phyloP scores from a whole-genome alignment of 352 stramenopile species.

The Globisporangium canariense region DNA sequence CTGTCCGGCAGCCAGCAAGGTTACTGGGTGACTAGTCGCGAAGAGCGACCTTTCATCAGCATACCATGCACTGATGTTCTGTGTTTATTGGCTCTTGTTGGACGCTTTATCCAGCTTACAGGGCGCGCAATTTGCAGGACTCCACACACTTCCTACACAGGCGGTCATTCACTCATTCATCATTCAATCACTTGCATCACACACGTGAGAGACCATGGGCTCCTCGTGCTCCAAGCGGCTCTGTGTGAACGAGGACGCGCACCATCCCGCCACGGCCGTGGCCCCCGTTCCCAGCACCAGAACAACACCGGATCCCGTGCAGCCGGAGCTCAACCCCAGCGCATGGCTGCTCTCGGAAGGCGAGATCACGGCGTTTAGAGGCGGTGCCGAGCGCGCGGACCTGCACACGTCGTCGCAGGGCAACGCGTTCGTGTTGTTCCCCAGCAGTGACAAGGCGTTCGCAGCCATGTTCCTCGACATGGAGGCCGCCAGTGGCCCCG shows the following conservation, averaged over 20 bases:
- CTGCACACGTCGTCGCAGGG: neutral
- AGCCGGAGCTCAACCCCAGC: conserved; percentile 16
- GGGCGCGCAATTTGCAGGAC: too few relatives aligned
- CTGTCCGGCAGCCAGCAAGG: too few relatives aligned
- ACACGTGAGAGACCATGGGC: conserved; percentile 2
- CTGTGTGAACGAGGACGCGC: neutral
- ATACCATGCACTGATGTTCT: neutral
- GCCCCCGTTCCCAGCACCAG: neutral
- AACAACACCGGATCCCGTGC: neutral
- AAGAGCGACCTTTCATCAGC: neutral
- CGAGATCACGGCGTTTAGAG: conserved; percentile 8
- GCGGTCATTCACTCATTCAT: neutral
- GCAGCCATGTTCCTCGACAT: conserved; percentile 17
- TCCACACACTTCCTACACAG: neutral
- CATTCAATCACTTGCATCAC: neutral
- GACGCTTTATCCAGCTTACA: neutral
- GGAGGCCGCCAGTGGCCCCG: conserved; percentile 9
- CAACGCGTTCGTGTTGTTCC: conserved; percentile 11
- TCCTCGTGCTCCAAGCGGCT: neutral
- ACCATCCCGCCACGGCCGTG: neutral
- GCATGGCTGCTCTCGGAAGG: conserved; percentile 11
- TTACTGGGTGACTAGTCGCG: neutral
- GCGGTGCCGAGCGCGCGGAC: neutral
- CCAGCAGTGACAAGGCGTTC: conserved; percentile 15
- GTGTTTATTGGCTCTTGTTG: neutral